A percentile compares a stretch with the other conserved stretches of the same genome.
phyloP scores from a whole-genome alignment of 306 rosid species.

The Mucuna pruriens region DNA sequence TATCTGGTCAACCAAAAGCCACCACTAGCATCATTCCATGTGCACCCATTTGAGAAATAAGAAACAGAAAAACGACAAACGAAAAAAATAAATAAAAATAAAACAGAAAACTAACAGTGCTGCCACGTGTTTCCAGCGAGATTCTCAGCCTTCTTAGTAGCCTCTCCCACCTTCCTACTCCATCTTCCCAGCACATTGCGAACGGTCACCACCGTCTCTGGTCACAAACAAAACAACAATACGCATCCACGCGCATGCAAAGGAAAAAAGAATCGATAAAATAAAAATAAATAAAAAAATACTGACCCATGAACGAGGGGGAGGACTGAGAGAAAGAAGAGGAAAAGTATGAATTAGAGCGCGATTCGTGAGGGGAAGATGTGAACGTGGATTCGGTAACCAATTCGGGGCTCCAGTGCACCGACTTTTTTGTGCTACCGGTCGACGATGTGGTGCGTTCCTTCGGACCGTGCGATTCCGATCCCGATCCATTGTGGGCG shows the following conservation, averaged over 20 bases:
- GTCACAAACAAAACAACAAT: slow-evolving; percentile 23
- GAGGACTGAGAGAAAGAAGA: slow-evolving; percentile 35
- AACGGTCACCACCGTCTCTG: slow-evolving; percentile 76
- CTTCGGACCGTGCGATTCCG: slow-evolving; percentile 30
- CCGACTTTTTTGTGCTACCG: slow-evolving; percentile 70
- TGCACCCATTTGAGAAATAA: background rate
- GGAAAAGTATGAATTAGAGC: slow-evolving; percentile 36
- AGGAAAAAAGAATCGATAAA: background rate
- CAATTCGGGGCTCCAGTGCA: slow-evolving; percentile 83
- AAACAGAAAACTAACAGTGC: slow-evolving; percentile 62
- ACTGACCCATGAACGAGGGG: slow-evolving; percentile 64
- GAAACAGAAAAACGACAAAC: background rate
- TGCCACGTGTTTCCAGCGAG: slow-evolving; percentile 98
- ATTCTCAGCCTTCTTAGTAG: slow-evolving; percentile 81
- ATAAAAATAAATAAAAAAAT: background rate
- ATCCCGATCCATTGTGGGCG: slow-evolving; percentile 50
- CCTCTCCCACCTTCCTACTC: slow-evolving; percentile 78
- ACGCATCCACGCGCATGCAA: background rate
- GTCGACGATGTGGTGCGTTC: slow-evolving; percentile 38
- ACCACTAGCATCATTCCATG: background rate
- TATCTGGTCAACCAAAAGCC: background rate
- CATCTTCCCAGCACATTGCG: slow-evolving; percentile 78
- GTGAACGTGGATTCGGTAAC: slow-evolving; percentile 65
- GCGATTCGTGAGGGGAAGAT: slow-evolving; percentile 48
- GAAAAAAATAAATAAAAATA: background rate